Conservation (phyloP, 352 stramenopile species). For the Pythium rhizo-oryzae region DNA sequence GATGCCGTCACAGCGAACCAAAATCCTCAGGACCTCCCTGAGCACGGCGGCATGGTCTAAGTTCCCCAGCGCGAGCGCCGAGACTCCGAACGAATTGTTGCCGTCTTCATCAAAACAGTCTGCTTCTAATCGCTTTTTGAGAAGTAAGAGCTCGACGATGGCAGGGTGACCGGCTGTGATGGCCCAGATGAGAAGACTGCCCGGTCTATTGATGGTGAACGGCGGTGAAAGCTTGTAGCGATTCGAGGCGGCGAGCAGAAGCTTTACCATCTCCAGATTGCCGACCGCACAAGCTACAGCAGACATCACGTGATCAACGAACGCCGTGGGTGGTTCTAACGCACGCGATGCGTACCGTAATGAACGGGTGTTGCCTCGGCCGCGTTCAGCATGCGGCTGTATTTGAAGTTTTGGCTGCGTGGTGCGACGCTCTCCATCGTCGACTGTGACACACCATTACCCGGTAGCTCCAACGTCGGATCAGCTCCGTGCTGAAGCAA, state of each 20-base stretch:
- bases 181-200: slow-evolving; percentile 68
- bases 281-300: slow-evolving; percentile 45
- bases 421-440: slow-evolving; percentile 56
- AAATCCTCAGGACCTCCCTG: slow-evolving; percentile 35
- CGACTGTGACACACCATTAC: slow-evolving; percentile 27
- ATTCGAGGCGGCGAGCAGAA: slow-evolving; percentile 40
- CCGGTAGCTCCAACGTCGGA: slow-evolving; percentile 38
- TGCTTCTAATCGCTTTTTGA: slow-evolving; percentile 45
- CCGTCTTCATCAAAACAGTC: slow-evolving; percentile 76
- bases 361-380: slow-evolving; percentile 66
- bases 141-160: slow-evolving; percentile 52
- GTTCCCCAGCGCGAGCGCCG: slow-evolving; percentile 44
- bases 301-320: neutral
- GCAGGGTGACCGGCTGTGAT: slow-evolving; percentile 46
- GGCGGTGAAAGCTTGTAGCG: slow-evolving; percentile 19
- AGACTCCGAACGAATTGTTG: slow-evolving; percentile 66
- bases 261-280: slow-evolving; percentile 62
- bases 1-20: slow-evolving; percentile 33
- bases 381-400: slow-evolving; percentile 51
- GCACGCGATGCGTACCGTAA: slow-evolving; percentile 37
- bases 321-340: neutral
- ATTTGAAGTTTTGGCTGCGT: slow-evolving; percentile 57
- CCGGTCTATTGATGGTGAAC: slow-evolving; percentile 32
- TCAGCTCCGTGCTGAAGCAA: slow-evolving; percentile 55
- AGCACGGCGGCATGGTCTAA: slow-evolving; percentile 19